These are phyloP conservation scores for Zymoseptoria tritici DNA, from an alignment of 2,329 filamentous ascomycete species.

Conservation along the genomic window DNA sequence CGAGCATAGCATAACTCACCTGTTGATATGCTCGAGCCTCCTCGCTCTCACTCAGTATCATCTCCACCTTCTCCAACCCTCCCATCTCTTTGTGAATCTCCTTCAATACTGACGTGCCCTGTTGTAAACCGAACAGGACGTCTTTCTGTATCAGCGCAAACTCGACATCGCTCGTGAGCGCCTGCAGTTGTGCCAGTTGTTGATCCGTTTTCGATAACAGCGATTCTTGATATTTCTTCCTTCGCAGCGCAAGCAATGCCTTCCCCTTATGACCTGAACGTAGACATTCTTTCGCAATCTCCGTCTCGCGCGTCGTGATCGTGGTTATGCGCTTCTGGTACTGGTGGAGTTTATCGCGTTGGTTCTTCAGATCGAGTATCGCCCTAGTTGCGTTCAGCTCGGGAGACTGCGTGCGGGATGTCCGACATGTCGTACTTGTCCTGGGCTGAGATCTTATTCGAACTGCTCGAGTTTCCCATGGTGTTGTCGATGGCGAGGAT, in stretches of 20 bases:
- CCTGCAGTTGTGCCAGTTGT: slow-evolving; percentile 89
- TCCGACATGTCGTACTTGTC: slow-evolving; percentile 58
- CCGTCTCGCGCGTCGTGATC: slow-evolving; percentile 80
- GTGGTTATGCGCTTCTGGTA: slow-evolving; percentile 86
- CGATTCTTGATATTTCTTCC: slow-evolving; percentile 95
- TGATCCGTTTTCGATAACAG: slow-evolving; percentile 82
- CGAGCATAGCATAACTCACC: slow-evolving; percentile 39
- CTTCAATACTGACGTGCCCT: slow-evolving; percentile 81
- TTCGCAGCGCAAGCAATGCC: slow-evolving; percentile 78
- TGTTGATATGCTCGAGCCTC: slow-evolving; percentile 88
- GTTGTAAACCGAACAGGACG: slow-evolving; percentile 83
- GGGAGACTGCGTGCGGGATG: slow-evolving; percentile 3
- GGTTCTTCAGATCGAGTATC: slow-evolving; percentile 94
- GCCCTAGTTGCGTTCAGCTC: slow-evolving; percentile 51
- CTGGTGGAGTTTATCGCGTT: slow-evolving; percentile 93
- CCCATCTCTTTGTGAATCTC: slow-evolving; percentile 96
- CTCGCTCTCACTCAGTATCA: slow-evolving; percentile 84
- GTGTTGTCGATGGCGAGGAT: background rate
- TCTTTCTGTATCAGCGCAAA: slow-evolving; percentile 97
- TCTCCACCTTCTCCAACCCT: slow-evolving; percentile 86
- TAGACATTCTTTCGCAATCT: slow-evolving; percentile 76
- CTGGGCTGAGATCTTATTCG: slow-evolving; percentile 63
- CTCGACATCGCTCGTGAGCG: slow-evolving; percentile 80
- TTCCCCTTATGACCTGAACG: slow-evolving; percentile 69
- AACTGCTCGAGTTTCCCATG: slow-evolving; percentile 60